Evolutionary conservation across 2,329 filamentous ascomycete genomes (phyloP).

Genomic region (Cyphellophora attinorum): DNA sequence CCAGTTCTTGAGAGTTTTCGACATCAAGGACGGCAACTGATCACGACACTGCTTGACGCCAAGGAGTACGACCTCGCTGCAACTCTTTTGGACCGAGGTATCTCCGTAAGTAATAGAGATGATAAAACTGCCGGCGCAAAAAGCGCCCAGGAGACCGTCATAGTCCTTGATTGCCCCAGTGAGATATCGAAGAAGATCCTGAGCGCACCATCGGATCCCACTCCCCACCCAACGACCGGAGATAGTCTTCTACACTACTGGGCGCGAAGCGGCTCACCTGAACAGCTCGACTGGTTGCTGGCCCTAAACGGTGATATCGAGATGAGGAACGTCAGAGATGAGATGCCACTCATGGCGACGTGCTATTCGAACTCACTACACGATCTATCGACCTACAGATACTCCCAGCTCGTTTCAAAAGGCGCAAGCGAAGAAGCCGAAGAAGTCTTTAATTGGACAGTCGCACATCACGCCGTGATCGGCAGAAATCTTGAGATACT

Average conservation of each 20-base stretch:
- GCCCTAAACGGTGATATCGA: not conserved
- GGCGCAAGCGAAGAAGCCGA: not conserved
- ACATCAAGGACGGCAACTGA: too few species aligned
- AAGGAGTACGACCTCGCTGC: too few species aligned
- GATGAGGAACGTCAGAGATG: not conserved
- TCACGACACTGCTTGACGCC: too few species aligned
- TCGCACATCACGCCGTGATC: not conserved
- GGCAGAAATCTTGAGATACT: not conserved
- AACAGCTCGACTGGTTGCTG: not conserved
- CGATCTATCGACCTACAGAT: not conserved
- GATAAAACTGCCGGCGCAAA: not conserved
- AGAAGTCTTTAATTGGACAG: not conserved
- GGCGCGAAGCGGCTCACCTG: not conserved
- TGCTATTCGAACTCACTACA: not conserved
- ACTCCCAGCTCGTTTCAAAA: not conserved
- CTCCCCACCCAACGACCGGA: not conserved
- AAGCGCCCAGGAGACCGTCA: not conserved
- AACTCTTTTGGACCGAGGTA: not conserved
- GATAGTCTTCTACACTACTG: not conserved
- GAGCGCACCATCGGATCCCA: not conserved
- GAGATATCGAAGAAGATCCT: not conserved
- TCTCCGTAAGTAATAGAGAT: not conserved
- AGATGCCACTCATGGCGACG: not conserved
- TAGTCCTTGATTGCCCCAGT: not conserved
- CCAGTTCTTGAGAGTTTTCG: too few species aligned